Conservation (phyloP, 192 early-diverging fungal species). For the Coemansia sp. region DNA sequence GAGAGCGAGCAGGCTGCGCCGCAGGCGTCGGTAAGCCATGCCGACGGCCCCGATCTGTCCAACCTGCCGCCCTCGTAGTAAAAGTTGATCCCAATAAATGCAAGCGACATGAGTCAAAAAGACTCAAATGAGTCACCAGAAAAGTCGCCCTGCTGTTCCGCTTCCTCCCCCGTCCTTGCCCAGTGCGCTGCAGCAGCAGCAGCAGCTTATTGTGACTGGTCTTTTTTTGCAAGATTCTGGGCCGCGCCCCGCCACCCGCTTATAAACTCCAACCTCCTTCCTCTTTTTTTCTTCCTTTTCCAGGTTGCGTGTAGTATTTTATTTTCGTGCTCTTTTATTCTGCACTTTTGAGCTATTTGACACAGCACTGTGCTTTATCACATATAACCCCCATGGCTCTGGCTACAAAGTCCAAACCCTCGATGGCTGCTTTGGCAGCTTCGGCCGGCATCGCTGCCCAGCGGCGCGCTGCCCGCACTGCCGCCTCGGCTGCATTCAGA, state of each 20-base stretch:
- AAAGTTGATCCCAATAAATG: too few relatives aligned
- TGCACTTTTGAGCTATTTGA: background rate
- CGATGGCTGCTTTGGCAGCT: conserved; percentile 33
- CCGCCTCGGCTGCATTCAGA: conserved; percentile 27
- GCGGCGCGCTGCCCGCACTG: conserved; percentile 12
- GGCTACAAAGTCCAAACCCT: conserved; percentile 25
- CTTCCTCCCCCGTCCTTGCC: too few relatives aligned
- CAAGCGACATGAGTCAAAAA: background rate
- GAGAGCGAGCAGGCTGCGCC: conserved; percentile 68
- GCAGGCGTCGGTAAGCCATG: conserved; percentile 60
- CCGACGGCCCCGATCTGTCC: conserved; percentile 62
- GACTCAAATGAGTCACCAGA: too few relatives aligned
- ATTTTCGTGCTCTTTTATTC: conserved; percentile 1
- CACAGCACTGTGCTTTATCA: background rate
- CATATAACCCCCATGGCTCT: conserved; percentile 23
- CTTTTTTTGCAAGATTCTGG: too few relatives aligned
- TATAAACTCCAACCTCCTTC: too few relatives aligned
- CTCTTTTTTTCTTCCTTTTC: background rate
- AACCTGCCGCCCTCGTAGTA: conserved; percentile 89
- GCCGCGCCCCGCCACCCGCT: too few relatives aligned
- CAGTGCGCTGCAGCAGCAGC: too few relatives aligned
- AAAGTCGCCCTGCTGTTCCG: too few relatives aligned
- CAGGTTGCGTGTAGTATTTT: background rate
- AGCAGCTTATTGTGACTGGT: too few relatives aligned
- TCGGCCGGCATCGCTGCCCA: conserved; percentile 25